Evolutionary conservation across 1,139 yeast genomes (phyloP).

Genomic region (Saccharomycopsis phalli): DNA sequence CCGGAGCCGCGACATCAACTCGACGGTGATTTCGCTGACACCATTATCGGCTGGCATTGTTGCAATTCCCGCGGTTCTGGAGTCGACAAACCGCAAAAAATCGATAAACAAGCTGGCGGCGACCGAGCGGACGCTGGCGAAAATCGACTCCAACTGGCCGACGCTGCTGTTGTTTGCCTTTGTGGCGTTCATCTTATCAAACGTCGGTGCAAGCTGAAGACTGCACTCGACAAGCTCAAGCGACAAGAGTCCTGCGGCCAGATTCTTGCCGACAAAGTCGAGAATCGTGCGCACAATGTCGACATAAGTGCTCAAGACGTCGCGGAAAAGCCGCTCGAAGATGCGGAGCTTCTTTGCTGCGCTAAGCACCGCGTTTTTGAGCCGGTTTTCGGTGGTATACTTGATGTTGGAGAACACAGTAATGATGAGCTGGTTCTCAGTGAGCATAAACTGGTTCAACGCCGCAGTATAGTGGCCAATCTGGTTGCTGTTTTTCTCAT

Average conservation of each 20-base stretch:
- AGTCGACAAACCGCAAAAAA: conserved; percentile 46
- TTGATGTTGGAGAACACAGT: conserved; percentile 15
- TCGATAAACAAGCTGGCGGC: conserved; percentile 46
- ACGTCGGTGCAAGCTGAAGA: conserved; percentile 12
- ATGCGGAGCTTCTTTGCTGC: conserved; percentile 32
- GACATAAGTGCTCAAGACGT: conserved; percentile 30
- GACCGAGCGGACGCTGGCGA: conserved; percentile 25
- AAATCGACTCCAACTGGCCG: conserved; percentile 15
- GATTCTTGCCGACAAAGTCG: conserved; percentile 29
- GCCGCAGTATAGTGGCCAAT: conserved; percentile 48
- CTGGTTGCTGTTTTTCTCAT: conserved; percentile 58
- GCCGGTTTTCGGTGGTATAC: conserved; percentile 11
- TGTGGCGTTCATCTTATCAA: conserved; percentile 18
- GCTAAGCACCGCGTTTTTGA: conserved; percentile 30
- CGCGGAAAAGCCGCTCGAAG: conserved; percentile 34
- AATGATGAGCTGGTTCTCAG: conserved; percentile 29
- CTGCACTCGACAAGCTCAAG: conserved; percentile 35
- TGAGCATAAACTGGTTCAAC: conserved; percentile 39
- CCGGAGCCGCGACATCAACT: conserved; percentile 53
- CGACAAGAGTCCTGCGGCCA: conserved; percentile 33
- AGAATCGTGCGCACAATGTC: conserved; percentile 30
- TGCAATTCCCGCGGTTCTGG: conserved; percentile 34
- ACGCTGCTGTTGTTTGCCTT: conserved; percentile 16
- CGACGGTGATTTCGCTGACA: conserved; percentile 63
- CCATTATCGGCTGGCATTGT: conserved; percentile 52